phyloP scores from a whole-genome alignment of 768 basidiomycete genomes.

The Podaxis rugospora region DNA sequence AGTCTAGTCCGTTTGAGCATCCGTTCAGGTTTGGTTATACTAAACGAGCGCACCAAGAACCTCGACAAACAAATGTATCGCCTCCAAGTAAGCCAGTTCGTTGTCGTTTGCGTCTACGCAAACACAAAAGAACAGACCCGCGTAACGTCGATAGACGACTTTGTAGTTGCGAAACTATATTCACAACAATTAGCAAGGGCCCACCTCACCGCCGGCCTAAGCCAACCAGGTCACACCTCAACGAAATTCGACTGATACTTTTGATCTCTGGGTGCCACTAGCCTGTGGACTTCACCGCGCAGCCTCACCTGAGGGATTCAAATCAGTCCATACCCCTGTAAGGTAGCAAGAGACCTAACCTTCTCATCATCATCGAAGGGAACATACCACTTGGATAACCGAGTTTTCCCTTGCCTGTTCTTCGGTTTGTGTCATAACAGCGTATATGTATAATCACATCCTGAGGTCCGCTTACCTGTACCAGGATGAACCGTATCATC shows the following conservation, averaged over 20 bases:
- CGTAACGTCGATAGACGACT: constrained; percentile 94
- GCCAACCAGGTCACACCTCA: constrained; percentile 57
- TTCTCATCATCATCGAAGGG: constrained; percentile 99
- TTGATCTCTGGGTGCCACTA: constrained; percentile 95
- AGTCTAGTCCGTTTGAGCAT: constrained; percentile 46
- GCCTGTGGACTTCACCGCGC: constrained; percentile 92
- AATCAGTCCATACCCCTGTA: not conserved
- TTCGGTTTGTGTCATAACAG: constrained; percentile 25
- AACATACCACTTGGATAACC: constrained; percentile 97
- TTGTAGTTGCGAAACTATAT: constrained; percentile 94
- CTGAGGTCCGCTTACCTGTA: constrained; percentile 61
- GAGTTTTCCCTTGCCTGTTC: constrained; percentile 98
- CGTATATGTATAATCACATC: not conserved
- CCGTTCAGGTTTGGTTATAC: not conserved
- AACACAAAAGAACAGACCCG: constrained; percentile 95
- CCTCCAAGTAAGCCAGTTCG: constrained; percentile 94
- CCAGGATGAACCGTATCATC: constrained; percentile 98
- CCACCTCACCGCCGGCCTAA: constrained; percentile 7
- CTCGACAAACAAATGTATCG: constrained; percentile 97
- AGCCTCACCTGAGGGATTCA: constrained; percentile 65
- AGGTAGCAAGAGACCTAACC: constrained; percentile 34
- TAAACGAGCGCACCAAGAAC: constrained; percentile 70
- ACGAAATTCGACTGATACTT: constrained; percentile 99
- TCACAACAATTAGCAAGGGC: constrained; percentile 8
- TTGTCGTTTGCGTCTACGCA: constrained; percentile 99